These are phyloP conservation scores for Penicillium brasilianum DNA, from an alignment of 2,329 filamentous ascomycete species.

Conservation along the genomic window DNA sequence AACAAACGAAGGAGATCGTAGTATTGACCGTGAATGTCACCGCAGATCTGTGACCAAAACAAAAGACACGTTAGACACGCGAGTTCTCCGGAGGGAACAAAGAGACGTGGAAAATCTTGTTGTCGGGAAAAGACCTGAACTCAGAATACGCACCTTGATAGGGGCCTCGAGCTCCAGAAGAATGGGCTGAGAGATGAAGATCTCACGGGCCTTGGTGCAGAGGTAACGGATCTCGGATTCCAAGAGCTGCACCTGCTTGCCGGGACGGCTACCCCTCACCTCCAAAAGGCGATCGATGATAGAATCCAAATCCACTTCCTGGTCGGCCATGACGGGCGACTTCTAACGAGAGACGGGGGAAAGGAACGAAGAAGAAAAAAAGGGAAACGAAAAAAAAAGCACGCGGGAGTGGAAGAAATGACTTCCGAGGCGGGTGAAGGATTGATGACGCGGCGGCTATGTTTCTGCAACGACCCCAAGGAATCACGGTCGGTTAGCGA, in stretches of 20 bases:
- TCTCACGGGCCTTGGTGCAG: constrained; percentile 98
- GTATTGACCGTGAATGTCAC: constrained; percentile 99
- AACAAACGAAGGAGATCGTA: constrained; percentile 97
- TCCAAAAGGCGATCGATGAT: constrained; percentile 98
- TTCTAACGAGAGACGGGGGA: constrained; percentile 39
- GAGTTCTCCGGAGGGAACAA: not conserved
- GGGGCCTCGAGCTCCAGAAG: constrained; percentile 96
- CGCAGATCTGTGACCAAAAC: constrained; percentile 75
- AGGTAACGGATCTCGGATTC: constrained; percentile 96
- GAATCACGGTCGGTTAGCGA: constrained; percentile 24
- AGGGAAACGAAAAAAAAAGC: constrained; percentile 30
- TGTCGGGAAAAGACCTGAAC: too few species aligned
- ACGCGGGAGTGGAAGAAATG: constrained; percentile 38
- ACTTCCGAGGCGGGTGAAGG: constrained; percentile 37
- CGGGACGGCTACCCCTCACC: constrained; percentile 94
- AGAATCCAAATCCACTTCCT: constrained; percentile 96
- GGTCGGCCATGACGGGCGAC: constrained; percentile 69
- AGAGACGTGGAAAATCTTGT: not conserved
- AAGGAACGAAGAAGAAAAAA: constrained; percentile 28
- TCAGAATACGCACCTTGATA: constrained; percentile 76
- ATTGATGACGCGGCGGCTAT: constrained; percentile 43
- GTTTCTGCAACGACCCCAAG: constrained; percentile 30
- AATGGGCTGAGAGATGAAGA: constrained; percentile 99
- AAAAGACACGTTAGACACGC: constrained; percentile 23
- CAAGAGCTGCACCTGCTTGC: constrained; percentile 96